Conservation (phyloP, 202 grass and related monocot genomes). For the Sporobolus alterniflorus region DNA sequence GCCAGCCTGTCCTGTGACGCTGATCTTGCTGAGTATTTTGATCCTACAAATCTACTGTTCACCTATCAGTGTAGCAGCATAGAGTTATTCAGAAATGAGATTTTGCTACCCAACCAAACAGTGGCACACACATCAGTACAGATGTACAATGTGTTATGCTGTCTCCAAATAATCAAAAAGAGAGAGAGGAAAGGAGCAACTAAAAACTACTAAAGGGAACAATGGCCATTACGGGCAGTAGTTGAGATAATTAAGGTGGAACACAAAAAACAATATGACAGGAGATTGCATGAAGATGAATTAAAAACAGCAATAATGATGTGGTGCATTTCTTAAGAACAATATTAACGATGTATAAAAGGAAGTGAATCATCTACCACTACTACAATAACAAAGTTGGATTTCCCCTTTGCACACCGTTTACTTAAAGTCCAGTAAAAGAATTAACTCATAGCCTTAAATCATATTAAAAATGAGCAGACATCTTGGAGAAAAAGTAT, state of each 20-base stretch:
- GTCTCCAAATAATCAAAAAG: background rate
- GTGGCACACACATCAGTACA: background rate
- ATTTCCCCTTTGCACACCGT: background rate
- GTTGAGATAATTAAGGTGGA: background rate
- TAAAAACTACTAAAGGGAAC: background rate
- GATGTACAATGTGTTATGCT: background rate
- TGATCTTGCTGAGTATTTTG: background rate
- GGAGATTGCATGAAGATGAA: background rate
- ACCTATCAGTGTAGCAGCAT: background rate
- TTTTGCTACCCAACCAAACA: background rate
- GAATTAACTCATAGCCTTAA: background rate
- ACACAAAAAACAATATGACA: background rate
- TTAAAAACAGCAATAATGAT: background rate
- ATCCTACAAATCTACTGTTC: background rate
- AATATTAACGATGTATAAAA: background rate
- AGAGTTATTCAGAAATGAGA: background rate
- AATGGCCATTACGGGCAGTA: background rate
- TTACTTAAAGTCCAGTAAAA: background rate
- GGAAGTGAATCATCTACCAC: slow-evolving; percentile 9
- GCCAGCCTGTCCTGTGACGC: background rate
- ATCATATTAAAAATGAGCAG: background rate
- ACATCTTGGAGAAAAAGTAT: background rate
- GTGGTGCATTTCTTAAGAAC: background rate
- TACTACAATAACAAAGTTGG: background rate
- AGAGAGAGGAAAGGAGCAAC: background rate